A percentile compares a stretch with the other conserved stretches of the same genome.
Conservation (phyloP, 257 asterid species). For the Capsicum pubescens region DNA sequence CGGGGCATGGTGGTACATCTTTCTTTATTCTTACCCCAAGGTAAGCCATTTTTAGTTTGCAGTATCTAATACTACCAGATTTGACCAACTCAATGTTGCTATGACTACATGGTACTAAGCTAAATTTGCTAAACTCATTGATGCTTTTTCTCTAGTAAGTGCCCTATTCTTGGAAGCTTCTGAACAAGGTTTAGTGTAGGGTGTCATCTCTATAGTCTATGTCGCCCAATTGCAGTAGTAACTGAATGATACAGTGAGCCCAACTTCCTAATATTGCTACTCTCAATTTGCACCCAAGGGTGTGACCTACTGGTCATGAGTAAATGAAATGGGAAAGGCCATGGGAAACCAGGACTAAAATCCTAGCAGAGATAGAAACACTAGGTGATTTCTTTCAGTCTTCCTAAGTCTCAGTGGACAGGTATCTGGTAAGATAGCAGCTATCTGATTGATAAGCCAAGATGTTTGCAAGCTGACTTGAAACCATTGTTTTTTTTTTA, state of each 20-base stretch:
- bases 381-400: not conserved
- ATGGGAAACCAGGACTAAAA: not conserved
- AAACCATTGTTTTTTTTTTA: not conserved
- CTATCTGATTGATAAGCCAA: not conserved
- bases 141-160: not conserved
- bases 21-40: slow-evolving; percentile 91
- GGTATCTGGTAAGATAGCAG: not conserved
- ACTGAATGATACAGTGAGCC: not conserved
- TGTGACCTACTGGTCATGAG: not conserved
- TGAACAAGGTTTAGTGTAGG: not conserved
- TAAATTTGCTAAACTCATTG: not conserved
- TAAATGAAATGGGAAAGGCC: not conserved
- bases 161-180: slow-evolving; percentile 7
- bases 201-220: not conserved
- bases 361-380: not conserved
- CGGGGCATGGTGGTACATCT: slow-evolving; percentile 86
- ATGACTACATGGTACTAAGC: not conserved
- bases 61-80: not conserved
- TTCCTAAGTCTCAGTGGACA: not conserved
- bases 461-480: not conserved
- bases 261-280: not conserved
- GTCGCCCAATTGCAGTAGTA: not conserved
- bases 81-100: not conserved
- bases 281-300: not conserved
- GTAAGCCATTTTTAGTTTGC: slow-evolving; percentile 40